These are phyloP conservation scores for Drechslerella coelobrocha DNA, from an alignment of 2,329 filamentous ascomycete species.

Conservation along the genomic window DNA sequence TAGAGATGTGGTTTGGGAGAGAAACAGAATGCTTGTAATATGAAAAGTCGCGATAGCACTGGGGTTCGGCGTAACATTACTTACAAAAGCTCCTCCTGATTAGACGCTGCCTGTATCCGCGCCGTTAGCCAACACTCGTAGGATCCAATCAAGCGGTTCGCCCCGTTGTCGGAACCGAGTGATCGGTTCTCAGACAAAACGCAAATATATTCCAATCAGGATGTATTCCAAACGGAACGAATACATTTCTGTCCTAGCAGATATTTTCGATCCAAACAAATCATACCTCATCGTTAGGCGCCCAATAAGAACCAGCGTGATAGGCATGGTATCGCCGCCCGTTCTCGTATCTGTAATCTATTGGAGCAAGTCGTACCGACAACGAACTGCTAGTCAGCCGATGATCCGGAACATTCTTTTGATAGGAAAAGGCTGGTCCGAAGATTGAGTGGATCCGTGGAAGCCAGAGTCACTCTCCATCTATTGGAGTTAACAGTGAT, in stretches of 20 bases:
- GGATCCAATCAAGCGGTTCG: background rate
- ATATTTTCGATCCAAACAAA: constrained; percentile 15
- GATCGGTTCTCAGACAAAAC: constrained; percentile 9
- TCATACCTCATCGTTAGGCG: constrained; percentile 49
- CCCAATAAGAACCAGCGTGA: constrained; percentile 37
- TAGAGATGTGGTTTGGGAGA: too few relatives aligned
- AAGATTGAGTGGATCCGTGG: too few relatives aligned
- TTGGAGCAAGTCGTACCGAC: constrained; percentile 17
- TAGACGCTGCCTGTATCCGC: background rate
- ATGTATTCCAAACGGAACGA: constrained; percentile 46
- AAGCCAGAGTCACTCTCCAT: too few relatives aligned
- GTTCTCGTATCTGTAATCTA: constrained; percentile 50
- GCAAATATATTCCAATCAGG: background rate
- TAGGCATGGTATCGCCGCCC: constrained; percentile 47
- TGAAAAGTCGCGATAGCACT: background rate
- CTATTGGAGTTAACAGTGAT: too few relatives aligned
- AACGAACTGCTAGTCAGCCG: background rate
- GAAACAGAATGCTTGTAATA: background rate
- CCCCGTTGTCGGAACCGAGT: constrained; percentile 9
- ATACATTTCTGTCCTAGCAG: constrained; percentile 4
- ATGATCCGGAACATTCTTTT: background rate
- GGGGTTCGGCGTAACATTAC: background rate
- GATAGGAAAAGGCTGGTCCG: background rate
- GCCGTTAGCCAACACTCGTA: background rate
- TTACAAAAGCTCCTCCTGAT: constrained; percentile 2